These are phyloP conservation scores for Gossypium bickii DNA, from an alignment of 345 rosid species.

Conservation along the genomic window DNA sequence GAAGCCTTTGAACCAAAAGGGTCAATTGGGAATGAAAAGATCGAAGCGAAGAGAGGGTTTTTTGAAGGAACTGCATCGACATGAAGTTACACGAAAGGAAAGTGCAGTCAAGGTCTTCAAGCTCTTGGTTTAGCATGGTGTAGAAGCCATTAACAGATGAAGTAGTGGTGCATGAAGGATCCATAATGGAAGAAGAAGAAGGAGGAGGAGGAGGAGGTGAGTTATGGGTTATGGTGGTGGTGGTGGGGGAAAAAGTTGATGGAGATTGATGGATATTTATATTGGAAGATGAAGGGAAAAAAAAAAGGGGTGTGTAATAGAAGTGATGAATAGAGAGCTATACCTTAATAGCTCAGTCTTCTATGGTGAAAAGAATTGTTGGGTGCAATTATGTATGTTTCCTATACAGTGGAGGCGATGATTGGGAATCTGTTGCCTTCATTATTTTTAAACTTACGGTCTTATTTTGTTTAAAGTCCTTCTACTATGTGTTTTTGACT, in stretches of 20 bases:
- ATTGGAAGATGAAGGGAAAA: constrained; percentile 7
- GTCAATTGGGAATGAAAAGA: constrained; percentile 54
- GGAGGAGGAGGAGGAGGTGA: too few relatives aligned
- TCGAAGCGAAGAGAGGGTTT: constrained; percentile 36
- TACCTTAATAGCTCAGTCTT: constrained; percentile 27
- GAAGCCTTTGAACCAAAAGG: constrained; percentile 49
- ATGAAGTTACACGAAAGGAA: constrained; percentile 37
- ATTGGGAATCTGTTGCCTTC: constrained; percentile 43
- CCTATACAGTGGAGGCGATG: constrained; percentile 53
- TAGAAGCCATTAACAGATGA: constrained; percentile 48
- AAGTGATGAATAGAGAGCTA: neutral
- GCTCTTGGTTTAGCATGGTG: constrained; percentile 33
- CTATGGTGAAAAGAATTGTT: constrained; percentile 29
- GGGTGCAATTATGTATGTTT: constrained; percentile 57
- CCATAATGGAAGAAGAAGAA: constrained; percentile 28
- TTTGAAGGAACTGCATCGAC: constrained; percentile 46
- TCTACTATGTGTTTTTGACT: too few relatives aligned
- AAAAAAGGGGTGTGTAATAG: neutral
- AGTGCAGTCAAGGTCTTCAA: constrained; percentile 43
- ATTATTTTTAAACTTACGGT: constrained; percentile 5
- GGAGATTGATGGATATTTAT: constrained; percentile 41
- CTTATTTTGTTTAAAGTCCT: too few relatives aligned
- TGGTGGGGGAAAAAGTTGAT: constrained; percentile 30
- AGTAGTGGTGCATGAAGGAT: constrained; percentile 34
- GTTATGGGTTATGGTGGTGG: neutral